Base-by-base conservation (phyloP, 148 eudicot genomes). In the Silene conica region DNA sequence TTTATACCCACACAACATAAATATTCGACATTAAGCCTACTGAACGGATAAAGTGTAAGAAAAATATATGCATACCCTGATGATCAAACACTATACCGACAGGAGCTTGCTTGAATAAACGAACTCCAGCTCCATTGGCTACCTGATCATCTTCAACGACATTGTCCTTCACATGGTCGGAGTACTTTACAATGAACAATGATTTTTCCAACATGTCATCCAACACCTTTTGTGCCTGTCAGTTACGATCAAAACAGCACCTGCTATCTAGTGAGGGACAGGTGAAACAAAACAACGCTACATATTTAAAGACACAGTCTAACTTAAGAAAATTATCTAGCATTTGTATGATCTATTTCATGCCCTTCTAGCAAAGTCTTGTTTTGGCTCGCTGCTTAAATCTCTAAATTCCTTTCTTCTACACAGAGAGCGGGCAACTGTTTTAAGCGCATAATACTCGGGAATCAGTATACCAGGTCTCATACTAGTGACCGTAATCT, bases 71-170 rank as follows among this genome's bases (percentile, higher is more conserved):
- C 26, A 67, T 83, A 89, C 97, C 93, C 73, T 13, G 61, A 56
- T 82, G 83, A 86, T 95, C 97, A 82, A 95, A 92, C 65, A 89
- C 85, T 69, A 95, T 92, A 69, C 98, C 98, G 21, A 62, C 80
- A 34, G 97, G 96, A 67, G 98, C 93, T 69, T 70, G 57, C 85
- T 80, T 87, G 79, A 95, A 95, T 68, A 95, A 82, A 61, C 87
- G 86, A 78, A 95, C 81, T 69, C 97, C 97, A 18, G 77, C 82
- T 56, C 70, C 88, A 82, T 70, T 65, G 3, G 18, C 26, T 2
- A 20, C 63, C 58, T 80, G 67, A 59, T 82, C 82, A 70, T 85
- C 77, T 46, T 73, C 80, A 59, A n/a, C 5, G 41, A 45, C 34
- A 46, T 73, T 20, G 38, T 60, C 28, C 25, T 76, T 20, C 52